Evolutionary conservation across 2,329 filamentous ascomycete genomes (phyloP), one percentile per base, ranked within the genome.

Genomic region (Dichotomopilus funicola): DNA sequence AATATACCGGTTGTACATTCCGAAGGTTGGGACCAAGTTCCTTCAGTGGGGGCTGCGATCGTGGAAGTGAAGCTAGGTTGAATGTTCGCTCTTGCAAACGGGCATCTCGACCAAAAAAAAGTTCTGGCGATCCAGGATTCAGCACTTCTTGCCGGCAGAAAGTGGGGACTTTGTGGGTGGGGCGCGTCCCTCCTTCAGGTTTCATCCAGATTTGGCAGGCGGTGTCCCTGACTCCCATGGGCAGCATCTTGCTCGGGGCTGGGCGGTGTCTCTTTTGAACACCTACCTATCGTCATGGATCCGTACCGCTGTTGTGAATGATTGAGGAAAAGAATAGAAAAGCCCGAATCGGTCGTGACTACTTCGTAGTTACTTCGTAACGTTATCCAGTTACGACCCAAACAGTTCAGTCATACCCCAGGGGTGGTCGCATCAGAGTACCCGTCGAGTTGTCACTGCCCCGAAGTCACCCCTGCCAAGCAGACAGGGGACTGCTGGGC

Each of bases 1-100:
- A 1, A 65, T 64, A 45, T 65, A 65, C 41, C 63, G 57, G 44
- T 52, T 59, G 50, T 65, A 65, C 61, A 63, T 63, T 5, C 12
- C 55, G 53, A 5, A 12, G 8, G 5, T 31, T 36, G 3, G 12
- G 19, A 45, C 13, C n/a, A 34, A n/a, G 19, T 37, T 34, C 40
- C 11, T 38, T 50, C 51, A n/a, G 37, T 43, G 10, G 8, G 33
- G 31, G 19, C 35, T 27, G 19, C 19, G 19, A 27, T 27, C 3
- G 19, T 27, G 19, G 19, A 27, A 27, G 19, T 27, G 19, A 27
- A 27, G 19, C 19, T 27, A 27, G 19, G 19, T 8, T 42, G 6
- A 42, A 6, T 6, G 13, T 10, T 13, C 12, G 11, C 10, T 13
- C 40, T 42, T 42, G 12, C 40, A 42, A 42, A 13, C 10, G 11